These are phyloP conservation scores for Hibiscus tridactylites DNA, from an alignment of 345 rosid species.

Conservation along the genomic window DNA sequence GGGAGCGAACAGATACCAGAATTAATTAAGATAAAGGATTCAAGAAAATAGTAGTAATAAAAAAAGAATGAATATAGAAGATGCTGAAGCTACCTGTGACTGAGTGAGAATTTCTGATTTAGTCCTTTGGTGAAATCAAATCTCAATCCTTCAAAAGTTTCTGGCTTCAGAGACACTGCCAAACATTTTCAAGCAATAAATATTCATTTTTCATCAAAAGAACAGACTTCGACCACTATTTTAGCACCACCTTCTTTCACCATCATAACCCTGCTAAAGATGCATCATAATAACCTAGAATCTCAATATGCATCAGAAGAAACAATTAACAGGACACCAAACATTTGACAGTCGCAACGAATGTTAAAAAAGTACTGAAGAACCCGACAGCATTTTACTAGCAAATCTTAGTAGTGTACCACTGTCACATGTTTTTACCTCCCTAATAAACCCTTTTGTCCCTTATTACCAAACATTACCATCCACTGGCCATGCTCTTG, in stretches of 20 bases:
- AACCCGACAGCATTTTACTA: neutral
- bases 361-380: neutral
- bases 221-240: neutral
- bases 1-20: constrained; percentile 1
- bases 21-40: neutral
- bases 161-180: constrained; percentile 94
- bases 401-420: neutral
- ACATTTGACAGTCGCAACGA: neutral
- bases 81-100: constrained; percentile 55
- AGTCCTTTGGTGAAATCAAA: constrained; percentile 89
- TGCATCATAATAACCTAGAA: neutral
- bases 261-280: neutral
- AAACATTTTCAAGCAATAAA: constrained; percentile 13
- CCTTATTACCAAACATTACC: too few relatives aligned
- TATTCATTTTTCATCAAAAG: neutral
- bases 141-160: constrained; percentile 87
- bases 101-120: constrained; percentile 75
- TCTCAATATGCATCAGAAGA: neutral
- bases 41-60: neutral
- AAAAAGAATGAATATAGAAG: neutral
- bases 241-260: neutral
- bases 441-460: neutral
- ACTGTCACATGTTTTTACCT: neutral
- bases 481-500: too few relatives aligned
- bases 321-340: neutral